Evolutionary conservation across 2,329 filamentous ascomycete species (phyloP), one percentile per base, ranked within the genome.

Genomic region (Diaporthe sp.): DNA sequence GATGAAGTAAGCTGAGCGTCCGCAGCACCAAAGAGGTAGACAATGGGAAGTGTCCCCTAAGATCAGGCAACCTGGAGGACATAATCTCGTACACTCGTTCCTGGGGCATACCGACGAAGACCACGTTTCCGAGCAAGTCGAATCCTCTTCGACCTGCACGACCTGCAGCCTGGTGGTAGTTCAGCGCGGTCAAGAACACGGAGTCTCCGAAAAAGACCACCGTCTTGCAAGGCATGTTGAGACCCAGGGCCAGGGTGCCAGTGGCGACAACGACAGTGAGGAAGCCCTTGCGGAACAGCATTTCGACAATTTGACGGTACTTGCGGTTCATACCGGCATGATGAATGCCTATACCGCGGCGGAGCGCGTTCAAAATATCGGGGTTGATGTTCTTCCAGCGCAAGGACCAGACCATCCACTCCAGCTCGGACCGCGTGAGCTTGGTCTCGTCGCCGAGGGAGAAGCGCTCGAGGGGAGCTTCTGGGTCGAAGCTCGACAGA

Each of bases 141-240:
- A 96, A 96, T 1, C 94, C 94, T 85, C 94, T 90, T 82, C 94
- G 92, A 78, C 94, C 94, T 44, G 94, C 93, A 87, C 94, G 92
- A 83, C 94, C 94, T 74, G 94, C 91, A 10, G 91, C 93, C 82
- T 96, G 94, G 12, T 93, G 90, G 82, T 93, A 96, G 81, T 94
- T 95, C 70, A 96, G 89, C 0, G 94, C 90, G 0, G 93, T 95
- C 58, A 96, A 84, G 80, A 90, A 95, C 3, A 94, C 87, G 0
- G 92, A 94, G 81, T 96, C 94, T 0, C 93, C 93, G 22, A 88
- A 89, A 81, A 96, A 96, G 1, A 95, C 90, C 0, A 95, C 93
- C 1, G 94, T 96, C 82, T 94, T 94, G 82, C 94, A 96, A 13
- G 94, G 94, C 92, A 95, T 94, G 79, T 95, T 96, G 85, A 96